phyloP scores from a whole-genome alignment of 2,329 filamentous ascomycete genomes.

The Monosporascus sp. region DNA sequence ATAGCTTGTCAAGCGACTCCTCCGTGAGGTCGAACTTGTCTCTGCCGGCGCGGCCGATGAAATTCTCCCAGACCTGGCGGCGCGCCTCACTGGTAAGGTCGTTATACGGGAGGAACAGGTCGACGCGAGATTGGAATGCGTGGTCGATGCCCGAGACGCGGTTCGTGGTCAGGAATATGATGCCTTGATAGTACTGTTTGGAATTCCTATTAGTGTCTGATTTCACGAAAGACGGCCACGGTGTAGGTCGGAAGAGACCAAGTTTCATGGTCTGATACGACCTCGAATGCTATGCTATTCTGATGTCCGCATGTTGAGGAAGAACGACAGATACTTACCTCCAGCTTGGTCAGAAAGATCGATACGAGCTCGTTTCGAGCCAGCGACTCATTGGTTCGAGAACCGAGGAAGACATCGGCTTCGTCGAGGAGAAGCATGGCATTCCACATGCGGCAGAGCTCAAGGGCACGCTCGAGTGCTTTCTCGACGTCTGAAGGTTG shows the following conservation, averaged over 20 bases:
- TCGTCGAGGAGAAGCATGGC: conserved; percentile 40
- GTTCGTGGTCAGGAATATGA: conserved; percentile 35
- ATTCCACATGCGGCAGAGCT: conserved; percentile 35
- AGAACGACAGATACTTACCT: conserved; percentile 5
- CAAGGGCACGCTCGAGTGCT: conserved; percentile 27
- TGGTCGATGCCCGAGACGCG: conserved; percentile 30
- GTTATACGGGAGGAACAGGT: conserved; percentile 27
- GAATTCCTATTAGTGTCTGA: conserved; percentile 24
- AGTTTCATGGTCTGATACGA: too few relatives aligned
- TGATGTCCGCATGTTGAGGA: background rate
- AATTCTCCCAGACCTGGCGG: conserved; percentile 31
- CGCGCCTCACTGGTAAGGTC: conserved; percentile 24
- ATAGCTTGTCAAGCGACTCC: conserved; percentile 29
- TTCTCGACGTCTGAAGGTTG: conserved; percentile 28
- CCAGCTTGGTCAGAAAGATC: conserved; percentile 12
- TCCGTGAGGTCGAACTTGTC: conserved; percentile 27
- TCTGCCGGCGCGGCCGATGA: conserved; percentile 25
- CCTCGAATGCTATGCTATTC: too few relatives aligned
- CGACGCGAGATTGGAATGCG: conserved; percentile 32
- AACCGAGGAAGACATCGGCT: conserved; percentile 37
- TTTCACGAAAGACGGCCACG: too few relatives aligned
- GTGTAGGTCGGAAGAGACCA: too few relatives aligned
- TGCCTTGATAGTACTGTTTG: conserved; percentile 31
- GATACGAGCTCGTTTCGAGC: conserved; percentile 35
- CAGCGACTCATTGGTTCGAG: conserved; percentile 27